A percentile compares a stretch with the other conserved stretches of the same genome.
These are phyloP conservation scores for Paulownia fortunei DNA, from an alignment of 257 asterid species.

Conservation along the genomic window DNA sequence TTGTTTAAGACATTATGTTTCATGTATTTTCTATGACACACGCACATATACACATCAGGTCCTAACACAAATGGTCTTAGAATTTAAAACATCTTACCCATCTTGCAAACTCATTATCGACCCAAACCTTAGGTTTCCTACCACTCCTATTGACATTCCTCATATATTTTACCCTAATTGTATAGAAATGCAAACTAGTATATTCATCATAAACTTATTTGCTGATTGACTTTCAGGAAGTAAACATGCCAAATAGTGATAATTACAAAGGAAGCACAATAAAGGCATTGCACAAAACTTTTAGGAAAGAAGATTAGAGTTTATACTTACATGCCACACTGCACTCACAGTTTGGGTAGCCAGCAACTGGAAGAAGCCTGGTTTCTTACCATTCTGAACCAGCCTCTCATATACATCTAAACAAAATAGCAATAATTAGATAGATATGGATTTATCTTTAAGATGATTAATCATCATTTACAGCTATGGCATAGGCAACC, in stretches of 20 bases:
- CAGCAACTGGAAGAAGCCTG: slow-evolving; percentile 92
- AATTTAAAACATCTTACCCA: background rate
- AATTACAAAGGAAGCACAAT: background rate
- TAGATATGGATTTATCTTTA: background rate
- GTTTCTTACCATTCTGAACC: slow-evolving; percentile 74
- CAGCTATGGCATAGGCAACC: slow-evolving; percentile 7
- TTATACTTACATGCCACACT: slow-evolving; percentile 88
- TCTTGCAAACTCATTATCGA: background rate
- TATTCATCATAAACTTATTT: background rate
- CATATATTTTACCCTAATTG: background rate
- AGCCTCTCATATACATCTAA: slow-evolving; percentile 92
- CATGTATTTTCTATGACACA: background rate
- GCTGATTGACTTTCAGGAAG: background rate
- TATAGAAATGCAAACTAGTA: background rate
- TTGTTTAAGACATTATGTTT: background rate
- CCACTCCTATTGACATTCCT: background rate
- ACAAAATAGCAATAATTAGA: slow-evolving; percentile 18
- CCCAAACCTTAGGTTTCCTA: background rate
- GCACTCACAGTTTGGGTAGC: slow-evolving; percentile 97
- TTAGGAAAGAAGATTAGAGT: slow-evolving; percentile 12
- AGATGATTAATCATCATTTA: slow-evolving; percentile 1
- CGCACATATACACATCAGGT: background rate
- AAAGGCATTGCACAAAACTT: background rate
- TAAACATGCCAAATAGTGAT: background rate
- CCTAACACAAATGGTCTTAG: background rate